Evolutionary conservation across 352 stramenopile species (phyloP), one percentile per base, ranked within the genome.

Genomic region (Aphanomyces stellatus): DNA sequence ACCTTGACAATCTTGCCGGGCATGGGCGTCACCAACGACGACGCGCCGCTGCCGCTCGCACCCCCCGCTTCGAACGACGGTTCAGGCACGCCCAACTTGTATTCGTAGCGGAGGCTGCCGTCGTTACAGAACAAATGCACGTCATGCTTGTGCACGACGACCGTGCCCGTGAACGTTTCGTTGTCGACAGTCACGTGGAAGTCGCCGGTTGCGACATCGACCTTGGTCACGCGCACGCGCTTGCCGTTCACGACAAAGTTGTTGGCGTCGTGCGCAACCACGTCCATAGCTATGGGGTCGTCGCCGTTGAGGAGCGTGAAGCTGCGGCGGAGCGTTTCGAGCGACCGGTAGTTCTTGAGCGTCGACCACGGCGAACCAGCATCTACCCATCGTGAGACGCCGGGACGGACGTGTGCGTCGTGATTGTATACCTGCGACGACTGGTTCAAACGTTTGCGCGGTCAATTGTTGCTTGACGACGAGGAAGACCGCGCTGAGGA

Each of bases 1-100:
- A 98, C 85, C 55, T 93, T 88, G 49, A 96, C 88, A 64, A 99
- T 90, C 72, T 97, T 98, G 49, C 93, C 94, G 30, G 96, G 95
- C 95, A 99, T 99, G 17, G 96, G 96, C 67, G 92, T 87, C 62
- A 88, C 57, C 53, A 94, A 80, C 71, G 82, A 88, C 55, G 74
- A 80, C 2, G 69, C 74, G 35, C 79, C 72, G 37, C 41, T 59
- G 13, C 69, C 48, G 15, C 76, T 75, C 15, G 63, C 73, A 17
- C 31, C 51, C 1, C 63, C 28, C 19, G 53, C 53, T 3, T 65
- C 59, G 40, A 48, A 69, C 1, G 33, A 73, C 1, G 74, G 63
- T 17, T 70, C 68, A 10, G 77, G 75, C 28, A 96, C 69, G 55
- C 85, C 67, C 71, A 92, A 94, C 72, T 87, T 91, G 76, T 92